These are phyloP conservation scores for Drechslera avenae DNA, from an alignment of 2,329 filamentous ascomycete genomes.

Conservation along the genomic window DNA sequence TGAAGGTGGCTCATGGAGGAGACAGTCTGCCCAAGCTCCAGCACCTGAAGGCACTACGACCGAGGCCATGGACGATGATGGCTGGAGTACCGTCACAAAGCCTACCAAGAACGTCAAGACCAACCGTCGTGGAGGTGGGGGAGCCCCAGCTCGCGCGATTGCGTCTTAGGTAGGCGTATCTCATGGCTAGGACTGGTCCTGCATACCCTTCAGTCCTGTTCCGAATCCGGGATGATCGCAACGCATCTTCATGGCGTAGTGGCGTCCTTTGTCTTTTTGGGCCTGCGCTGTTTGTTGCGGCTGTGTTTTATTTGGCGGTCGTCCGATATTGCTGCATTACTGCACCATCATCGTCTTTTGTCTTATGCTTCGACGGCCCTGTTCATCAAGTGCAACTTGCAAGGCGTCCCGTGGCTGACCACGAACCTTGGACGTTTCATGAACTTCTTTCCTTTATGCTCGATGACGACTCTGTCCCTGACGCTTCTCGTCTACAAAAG, in stretches of 20 bases:
- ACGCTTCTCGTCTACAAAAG: slow-evolving; percentile 39
- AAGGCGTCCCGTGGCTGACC: slow-evolving; percentile 22
- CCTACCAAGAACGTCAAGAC: slow-evolving; percentile 49
- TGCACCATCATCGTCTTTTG: slow-evolving; percentile 14
- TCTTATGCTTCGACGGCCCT: slow-evolving; percentile 18
- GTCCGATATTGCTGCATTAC: slow-evolving; percentile 28
- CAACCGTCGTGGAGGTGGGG: slow-evolving; percentile 50
- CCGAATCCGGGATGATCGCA: slow-evolving; percentile 33
- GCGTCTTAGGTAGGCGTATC: slow-evolving; percentile 49
- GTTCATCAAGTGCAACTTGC: slow-evolving; percentile 19
- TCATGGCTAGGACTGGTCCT: slow-evolving; percentile 12
- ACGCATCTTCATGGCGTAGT: slow-evolving; percentile 35
- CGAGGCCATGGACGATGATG: slow-evolving; percentile 57
- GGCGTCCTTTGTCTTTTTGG: slow-evolving; percentile 26
- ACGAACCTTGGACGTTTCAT: slow-evolving; percentile 19
- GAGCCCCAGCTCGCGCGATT: slow-evolving; percentile 50
- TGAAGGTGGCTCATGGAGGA: slow-evolving; percentile 49
- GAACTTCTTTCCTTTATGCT: slow-evolving; percentile 22
- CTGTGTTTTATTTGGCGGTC: slow-evolving; percentile 28
- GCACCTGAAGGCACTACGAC: slow-evolving; percentile 49
- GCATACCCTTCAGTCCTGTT: slow-evolving; percentile 13
- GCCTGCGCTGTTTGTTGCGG: slow-evolving; percentile 31
- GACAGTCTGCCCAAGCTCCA: slow-evolving; percentile 41
- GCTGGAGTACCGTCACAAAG: slow-evolving; percentile 59
- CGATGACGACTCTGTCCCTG: slow-evolving; percentile 26